Percentiles rank a stretch among this genome's conserved stretches.
Evolutionary conservation across 495 filamentous ascomycete genomes (phyloP).

Genomic region (Lineolata rhizophorae): DNA sequence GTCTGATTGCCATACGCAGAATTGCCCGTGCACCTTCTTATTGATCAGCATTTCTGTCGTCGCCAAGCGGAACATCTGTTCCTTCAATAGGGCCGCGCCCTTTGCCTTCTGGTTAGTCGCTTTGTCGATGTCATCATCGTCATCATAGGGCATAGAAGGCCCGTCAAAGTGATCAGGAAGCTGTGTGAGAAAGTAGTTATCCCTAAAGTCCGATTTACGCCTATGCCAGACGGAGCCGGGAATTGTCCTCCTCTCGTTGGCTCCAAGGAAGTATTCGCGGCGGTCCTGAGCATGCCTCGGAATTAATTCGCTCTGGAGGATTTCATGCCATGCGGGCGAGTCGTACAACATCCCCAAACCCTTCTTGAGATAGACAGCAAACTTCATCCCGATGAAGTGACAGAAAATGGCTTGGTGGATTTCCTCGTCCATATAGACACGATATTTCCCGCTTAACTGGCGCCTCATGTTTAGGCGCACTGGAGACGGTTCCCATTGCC

Average conservation of each 20-base stretch:
- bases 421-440: constrained; percentile 14
- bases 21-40: constrained; percentile 11
- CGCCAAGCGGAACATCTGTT: constrained; percentile 10
- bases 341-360: no score
- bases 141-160: constrained; percentile 4
- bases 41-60: constrained; percentile 13
- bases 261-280: constrained; percentile 14
- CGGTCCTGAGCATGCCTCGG: no score
- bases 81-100: constrained; percentile 9
- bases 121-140: constrained; percentile 7
- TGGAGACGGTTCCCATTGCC: constrained; percentile 9
- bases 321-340: no score
- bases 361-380: constrained; percentile 10
- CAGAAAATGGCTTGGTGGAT: constrained; percentile 12
- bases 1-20: constrained; percentile 9
- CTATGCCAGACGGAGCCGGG: no score
- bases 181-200: constrained; percentile 15
- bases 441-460: constrained; percentile 12
- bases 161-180: constrained; percentile 12
- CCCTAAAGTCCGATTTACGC: no score
- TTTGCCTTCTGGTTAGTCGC: constrained; percentile 6
- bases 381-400: constrained; percentile 12
- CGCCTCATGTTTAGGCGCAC: constrained; percentile 11
- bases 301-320: no score
- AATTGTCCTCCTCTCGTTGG: constrained; percentile 10